phyloP scores from a whole-genome alignment of 352 stramenopile species.

The Globisporangium nodosum region DNA sequence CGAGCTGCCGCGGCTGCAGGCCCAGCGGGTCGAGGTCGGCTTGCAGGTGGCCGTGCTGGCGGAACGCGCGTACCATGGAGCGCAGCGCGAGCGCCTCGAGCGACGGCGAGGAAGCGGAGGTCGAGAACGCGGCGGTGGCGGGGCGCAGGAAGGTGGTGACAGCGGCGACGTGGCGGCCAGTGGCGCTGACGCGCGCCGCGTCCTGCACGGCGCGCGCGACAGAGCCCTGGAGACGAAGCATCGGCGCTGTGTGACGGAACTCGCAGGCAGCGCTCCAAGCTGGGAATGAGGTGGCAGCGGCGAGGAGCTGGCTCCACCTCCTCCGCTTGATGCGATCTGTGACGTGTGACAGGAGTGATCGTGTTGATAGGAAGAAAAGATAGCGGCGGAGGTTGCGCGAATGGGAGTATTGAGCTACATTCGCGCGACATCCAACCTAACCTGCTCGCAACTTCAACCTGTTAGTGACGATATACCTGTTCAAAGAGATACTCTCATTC shows the following conservation, averaged over 20 bases:
- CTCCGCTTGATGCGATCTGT: background rate
- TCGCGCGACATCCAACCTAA: background rate
- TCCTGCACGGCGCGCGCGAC: constrained; percentile 21
- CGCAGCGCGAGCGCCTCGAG: constrained; percentile 57
- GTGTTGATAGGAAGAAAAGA: background rate
- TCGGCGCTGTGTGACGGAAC: constrained; percentile 6
- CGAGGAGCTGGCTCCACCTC: too few relatives aligned
- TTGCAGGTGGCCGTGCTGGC: constrained; percentile 70
- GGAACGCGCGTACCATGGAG: constrained; percentile 68
- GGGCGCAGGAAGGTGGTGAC: background rate
- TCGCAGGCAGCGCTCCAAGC: background rate
- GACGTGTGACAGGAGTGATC: constrained; percentile 1
- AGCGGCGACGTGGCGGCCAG: background rate
- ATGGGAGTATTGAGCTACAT: background rate
- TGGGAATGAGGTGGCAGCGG: background rate
- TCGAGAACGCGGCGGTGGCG: constrained; percentile 16
- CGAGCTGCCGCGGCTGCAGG: constrained; percentile 26
- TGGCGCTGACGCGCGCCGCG: constrained; percentile 10
- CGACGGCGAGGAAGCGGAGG: constrained; percentile 29
- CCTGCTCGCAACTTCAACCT: background rate
- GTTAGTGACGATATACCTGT: background rate
- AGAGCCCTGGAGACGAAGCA: constrained; percentile 53
- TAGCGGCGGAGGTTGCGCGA: background rate
- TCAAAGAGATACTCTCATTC: background rate
- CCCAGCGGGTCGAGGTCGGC: constrained; percentile 63